Evolutionary conservation across 2,329 filamentous ascomycete species (phyloP), one percentile per base, ranked within the genome.

Genomic region (Emergomyces africanus): DNA sequence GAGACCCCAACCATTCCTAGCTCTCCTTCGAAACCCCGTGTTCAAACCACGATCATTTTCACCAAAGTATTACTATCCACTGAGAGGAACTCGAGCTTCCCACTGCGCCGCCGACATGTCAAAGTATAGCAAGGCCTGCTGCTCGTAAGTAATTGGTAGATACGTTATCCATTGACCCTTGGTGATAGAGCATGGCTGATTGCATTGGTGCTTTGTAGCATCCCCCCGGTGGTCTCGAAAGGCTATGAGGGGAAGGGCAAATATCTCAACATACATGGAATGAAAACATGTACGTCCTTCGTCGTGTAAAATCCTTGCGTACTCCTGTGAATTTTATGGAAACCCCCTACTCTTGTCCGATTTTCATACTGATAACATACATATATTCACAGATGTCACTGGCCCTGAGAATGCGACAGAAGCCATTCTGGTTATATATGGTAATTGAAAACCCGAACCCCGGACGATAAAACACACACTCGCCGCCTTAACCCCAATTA

Each of bases 231-330:
- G 42, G 65, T 75, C 28, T 66, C 71, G 57, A 68, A 73, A 62
- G 73, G 68, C 57, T 85, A 84, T 71, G 70, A 79, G 65, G 71
- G 74, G 61, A 84, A 84, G 71, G 83, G 83, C 57, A 73, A 79
- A 64, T 85, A 79, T 67, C 82, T 78, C 65, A 79, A 77, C 59
- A 74, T 83, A 66, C 78, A 82, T 71, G 82, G 82, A 64, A 64
- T 85, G 72, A 84, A 84, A 72, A 85, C 82, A 4, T 85, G 78
- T 81, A 68, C 5, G 73, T 69, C 28, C 14, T 15, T 50, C 20
- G 15, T 42, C 41, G 37, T 37, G 18, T 18, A 35, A 48, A 8
- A 42, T 0, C 20, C 51, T 39, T 9, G 20, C 30, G 57, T 25
- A 41, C 46, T 35, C 30, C 15, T 33, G 33, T 48, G 57, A 56